Base-by-base conservation (phyloP, 2,329 filamentous ascomycete species). In the Aspergillus nomiae region DNA sequence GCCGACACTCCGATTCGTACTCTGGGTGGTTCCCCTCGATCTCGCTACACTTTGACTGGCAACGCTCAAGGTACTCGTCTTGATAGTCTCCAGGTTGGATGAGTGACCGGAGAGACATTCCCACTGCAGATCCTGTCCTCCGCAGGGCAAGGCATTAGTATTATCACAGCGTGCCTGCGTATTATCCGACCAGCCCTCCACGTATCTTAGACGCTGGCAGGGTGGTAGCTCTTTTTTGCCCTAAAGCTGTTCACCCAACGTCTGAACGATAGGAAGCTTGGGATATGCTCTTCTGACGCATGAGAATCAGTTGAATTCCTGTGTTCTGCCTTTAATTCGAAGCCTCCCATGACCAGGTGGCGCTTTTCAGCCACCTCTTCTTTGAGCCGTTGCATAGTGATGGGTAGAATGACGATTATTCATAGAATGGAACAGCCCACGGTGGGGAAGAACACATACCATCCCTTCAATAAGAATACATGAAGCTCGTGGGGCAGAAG, bases 31-130 rank as follows among this genome's bases (percentile, higher is more conserved):
- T 48, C 81, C 77, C 63, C 84, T 84, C 12, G 89, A 90, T 59
- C 86, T 85, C 36, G 87, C 82, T 63, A 90, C 82, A 76, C 91
- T 96, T 68, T 87, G 84, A 70, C 89, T 92, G 55, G 88, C 86
- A 63, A 94, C 81, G 63, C 92, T 96, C 64, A 92, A 84, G 63
- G 90, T 94, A 58, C 91, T 90, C 65, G 92, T 95, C 74, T 90
- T 92, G 69, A 96, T 85, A 19, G 87, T 90, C n/a, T 89, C 87
- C 45, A 97, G 87, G 72, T 94, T 93, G 2, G 86, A 90, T 63
- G 92, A 88, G 0, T 93, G 96, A 8, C 91, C 92, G 1, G 91
- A 91, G 2, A 90, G 90, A 9, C 86, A 87, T 60, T 87, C 84
- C 63, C 85, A 82, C 69, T 85, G 83, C 56, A 69, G 70, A 43